Base-by-base conservation (phyloP, 495 filamentous ascomycete species). In the Penicillium lagena region DNA sequence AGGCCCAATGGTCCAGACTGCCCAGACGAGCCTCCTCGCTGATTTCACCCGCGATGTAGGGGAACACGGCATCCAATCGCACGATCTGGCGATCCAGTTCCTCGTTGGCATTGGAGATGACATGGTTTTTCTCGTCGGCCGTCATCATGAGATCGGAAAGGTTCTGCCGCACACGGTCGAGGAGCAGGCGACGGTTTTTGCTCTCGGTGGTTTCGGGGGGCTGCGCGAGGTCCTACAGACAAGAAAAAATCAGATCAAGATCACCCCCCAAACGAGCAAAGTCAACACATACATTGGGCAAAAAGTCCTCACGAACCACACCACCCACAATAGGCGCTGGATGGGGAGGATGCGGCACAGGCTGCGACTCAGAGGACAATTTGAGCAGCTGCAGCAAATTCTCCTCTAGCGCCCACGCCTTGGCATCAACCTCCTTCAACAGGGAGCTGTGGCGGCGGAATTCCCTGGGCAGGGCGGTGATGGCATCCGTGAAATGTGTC, bases 381-480 rank as follows among this genome's bases (percentile, higher is more conserved):
- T 82, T 73, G 48, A 95, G 76, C 46, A 90, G 70, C 54, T 83
- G 72, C 45, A 82, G 75, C 29, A 96, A 73, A 54, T 78, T 70
- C 46, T 76, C 75, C 52, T 78, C 75, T 8, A 76, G 63, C 6
- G 72, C 75, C 66, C 72, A 76, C 11, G 73, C 72, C 51, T 99
- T 99, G 39, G 93, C 91, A 70, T 99, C 94, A 29, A 96, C 93
- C 63, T 99, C 93, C 54, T 95, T 95, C 40, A 99, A 71, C 36
- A 96, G 76, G 7, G 90, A 93, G 58, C 95, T 95, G 62, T 99
- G 91, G 47, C 89, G 79, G 44, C 95, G 87, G 42, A 95, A 88
- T 59, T 99, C 93, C 59, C 89, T 87, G 7, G 93, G 93, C 6
- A 99, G 81, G 17, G 94, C 91, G 13, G 86, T 85, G 53, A 96